Conservation (phyloP, 2,329 filamentous ascomycete species). For the Aspergillus sp. region DNA sequence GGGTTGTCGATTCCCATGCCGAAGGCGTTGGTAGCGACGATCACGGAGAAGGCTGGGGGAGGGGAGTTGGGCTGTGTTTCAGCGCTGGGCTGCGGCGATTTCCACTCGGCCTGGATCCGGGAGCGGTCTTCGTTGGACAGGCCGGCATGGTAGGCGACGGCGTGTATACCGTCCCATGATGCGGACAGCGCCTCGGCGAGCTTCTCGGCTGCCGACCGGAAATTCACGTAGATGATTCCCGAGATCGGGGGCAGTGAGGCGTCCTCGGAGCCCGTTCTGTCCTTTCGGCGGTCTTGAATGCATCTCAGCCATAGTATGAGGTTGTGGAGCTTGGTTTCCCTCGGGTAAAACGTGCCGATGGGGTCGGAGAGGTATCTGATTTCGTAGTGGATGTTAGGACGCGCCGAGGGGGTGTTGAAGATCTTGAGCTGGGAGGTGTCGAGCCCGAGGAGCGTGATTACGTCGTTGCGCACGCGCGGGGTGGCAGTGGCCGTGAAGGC, state of each 20-base stretch:
- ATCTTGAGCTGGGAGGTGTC: conserved; percentile 54
- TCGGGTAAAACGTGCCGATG: conserved; percentile 15
- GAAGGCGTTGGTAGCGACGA: conserved; percentile 91
- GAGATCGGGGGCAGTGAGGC: conserved; percentile 27
- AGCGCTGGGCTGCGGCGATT: conserved; percentile 12
- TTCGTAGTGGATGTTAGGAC: conserved; percentile 84
- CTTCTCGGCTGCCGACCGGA: conserved; percentile 31
- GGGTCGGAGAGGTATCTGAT: conserved; percentile 52
- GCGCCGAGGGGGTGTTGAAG: conserved; percentile 75
- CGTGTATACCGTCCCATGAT: conserved; percentile 25
- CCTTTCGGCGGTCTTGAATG: conserved; percentile 61
- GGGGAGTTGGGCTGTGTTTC: conserved; percentile 8
- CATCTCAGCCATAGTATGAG: conserved; percentile 66
- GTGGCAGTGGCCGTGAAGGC: conserved; percentile 91
- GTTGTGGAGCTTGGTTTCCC: conserved; percentile 63
- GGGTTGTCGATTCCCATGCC: conserved; percentile 98
- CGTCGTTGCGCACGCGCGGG: conserved; percentile 66
- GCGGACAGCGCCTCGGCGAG: conserved; percentile 29
- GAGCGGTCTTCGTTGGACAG: conserved; percentile 62
- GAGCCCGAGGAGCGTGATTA: conserved; percentile 65
- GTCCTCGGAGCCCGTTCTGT: conserved; percentile 33
- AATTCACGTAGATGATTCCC: conserved; percentile 40
- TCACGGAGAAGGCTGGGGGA: conserved; percentile 69
- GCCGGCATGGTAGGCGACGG: conserved; percentile 45
- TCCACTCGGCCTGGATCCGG: conserved; percentile 44